These are phyloP conservation scores for Dioszegia hungarica DNA, from an alignment of 768 basidiomycete genomes.

Conservation along the genomic window DNA sequence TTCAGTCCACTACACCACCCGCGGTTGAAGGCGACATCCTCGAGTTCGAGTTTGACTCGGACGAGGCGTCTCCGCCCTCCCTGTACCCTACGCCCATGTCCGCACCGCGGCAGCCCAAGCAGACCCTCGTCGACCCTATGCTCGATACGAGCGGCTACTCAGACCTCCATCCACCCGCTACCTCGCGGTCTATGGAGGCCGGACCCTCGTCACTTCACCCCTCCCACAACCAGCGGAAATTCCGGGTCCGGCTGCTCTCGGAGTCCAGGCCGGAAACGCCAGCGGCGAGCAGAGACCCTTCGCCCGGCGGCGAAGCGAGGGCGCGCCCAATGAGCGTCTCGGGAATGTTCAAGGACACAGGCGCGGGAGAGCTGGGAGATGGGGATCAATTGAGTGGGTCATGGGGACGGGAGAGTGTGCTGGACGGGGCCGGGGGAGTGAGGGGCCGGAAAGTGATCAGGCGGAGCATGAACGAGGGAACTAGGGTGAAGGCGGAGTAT, in stretches of 20 bases:
- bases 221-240: constrained; percentile 26
- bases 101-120: constrained; percentile 5
- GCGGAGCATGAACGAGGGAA: constrained; percentile 19
- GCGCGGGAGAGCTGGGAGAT: constrained; percentile 3
- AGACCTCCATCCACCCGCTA: neutral
- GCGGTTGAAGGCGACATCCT: constrained; percentile 28
- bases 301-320: neutral
- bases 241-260: constrained; percentile 25
- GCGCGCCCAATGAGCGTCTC: constrained; percentile 24
- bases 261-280: constrained; percentile 9
- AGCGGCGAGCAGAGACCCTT: neutral
- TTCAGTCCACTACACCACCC: neutral
- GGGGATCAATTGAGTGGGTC: neutral
- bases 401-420: neutral
- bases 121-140: constrained; percentile 26
- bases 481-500: constrained; percentile 50
- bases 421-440: neutral
- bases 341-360: constrained; percentile 17
- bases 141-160: constrained; percentile 1
- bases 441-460: constrained; percentile 11
- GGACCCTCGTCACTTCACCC: constrained; percentile 8
- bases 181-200: neutral
- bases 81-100: neutral
- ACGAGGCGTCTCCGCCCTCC: constrained; percentile 22
- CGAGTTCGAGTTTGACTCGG: constrained; percentile 43